Evolutionary conservation across 768 basidiomycete species (phyloP), one percentile per base, ranked within the genome.

Genomic region (Agrocybe praecox): DNA sequence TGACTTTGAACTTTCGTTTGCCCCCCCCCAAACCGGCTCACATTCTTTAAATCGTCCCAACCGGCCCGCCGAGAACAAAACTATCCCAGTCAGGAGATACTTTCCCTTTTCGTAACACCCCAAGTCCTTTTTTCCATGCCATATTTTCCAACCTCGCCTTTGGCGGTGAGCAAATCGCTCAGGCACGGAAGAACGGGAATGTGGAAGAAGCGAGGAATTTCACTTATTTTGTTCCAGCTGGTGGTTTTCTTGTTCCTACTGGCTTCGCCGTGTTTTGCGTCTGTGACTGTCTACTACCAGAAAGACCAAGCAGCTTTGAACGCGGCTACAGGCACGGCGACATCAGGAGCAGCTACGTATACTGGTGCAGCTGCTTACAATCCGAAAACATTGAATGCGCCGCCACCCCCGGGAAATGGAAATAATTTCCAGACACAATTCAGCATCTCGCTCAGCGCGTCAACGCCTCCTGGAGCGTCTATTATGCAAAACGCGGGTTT

Each of bases 291-390:
- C 1, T 77, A 76, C 56, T 71, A 72, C 49, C 65, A 57, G 7
- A 63, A 65, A 40, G 74, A 70, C 46, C 72, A 78, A 56, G 21
- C 70, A 66, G 0, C 45, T 17, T 32, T 53, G 14, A 10, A 68
- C n/a, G 18, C 57, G 3, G 56, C 65, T 15, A 61, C 63, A 1
- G 50, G 65, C n/a, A 64, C 70, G 6, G 66, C 61, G 3, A 67
- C 72, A n/a, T 76, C 75, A 8, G 53, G 69, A 2, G 68, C 75
- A 22, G 73, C 79, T 4, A 69, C 63, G 9, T 84, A 80, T 58
- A 84, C 82, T 0, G 79, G 79, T 1, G 67, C 77, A 2, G 80
- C 84, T 6, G 83, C 82, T 0, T 87, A 86, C 62, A 79, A 88
- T 62, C 76, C 79, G 3, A 78, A 76, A 0, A 63, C 74, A 9